Evolutionary conservation across 345 rosid genomes (phyloP), one percentile per base, ranked within the genome.

Genomic region (Salix suchowensis): DNA sequence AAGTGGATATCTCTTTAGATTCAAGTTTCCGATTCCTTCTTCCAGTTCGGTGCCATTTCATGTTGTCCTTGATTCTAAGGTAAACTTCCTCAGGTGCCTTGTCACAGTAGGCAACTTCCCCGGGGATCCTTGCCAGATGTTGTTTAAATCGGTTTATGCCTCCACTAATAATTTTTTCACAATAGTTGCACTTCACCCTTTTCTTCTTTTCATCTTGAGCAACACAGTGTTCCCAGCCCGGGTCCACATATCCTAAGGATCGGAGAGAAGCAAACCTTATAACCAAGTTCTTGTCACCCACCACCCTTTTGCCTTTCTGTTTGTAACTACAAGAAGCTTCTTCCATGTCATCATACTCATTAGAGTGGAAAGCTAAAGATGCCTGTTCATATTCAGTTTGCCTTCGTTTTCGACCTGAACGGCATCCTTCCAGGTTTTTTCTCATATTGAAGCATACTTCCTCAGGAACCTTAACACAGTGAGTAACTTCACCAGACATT

Each of bases 171-270:
- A 84, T 76, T 87, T 89, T 91, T 54, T 88, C 88, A 84, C 91
- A 89, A 28, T 92, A 92, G 71, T 89, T 90, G 84, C 97, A 90
- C 80, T 87, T 90, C 52, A 90, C 97, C 75, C 82, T 87, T 86
- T 90, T 92, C 78, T 92, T 89, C 88, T 84, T 92, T 67, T 89
- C 94, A 73, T 90, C 97, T 73, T 92, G 93, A 62, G 94, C 88
- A 82, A 88, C 86, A 79, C 93, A 89, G 77, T 91, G 92, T 70
- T 90, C 94, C 94, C 97, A 91, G 58, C 97, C 97, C 34, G 94
- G 97, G 77, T 90, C 97, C 78, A 90, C 86, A 71, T 89, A 90
- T 23, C 94, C 94, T 61, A 91, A 84, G 76, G 96, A 88, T 34
- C 92, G 88, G 54, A 88, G 86, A 42, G 88, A 84, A n/a, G 85